phyloP scores from a whole-genome alignment of 768 basidiomycete species.

The Hebeloma cylindrosporum region DNA sequence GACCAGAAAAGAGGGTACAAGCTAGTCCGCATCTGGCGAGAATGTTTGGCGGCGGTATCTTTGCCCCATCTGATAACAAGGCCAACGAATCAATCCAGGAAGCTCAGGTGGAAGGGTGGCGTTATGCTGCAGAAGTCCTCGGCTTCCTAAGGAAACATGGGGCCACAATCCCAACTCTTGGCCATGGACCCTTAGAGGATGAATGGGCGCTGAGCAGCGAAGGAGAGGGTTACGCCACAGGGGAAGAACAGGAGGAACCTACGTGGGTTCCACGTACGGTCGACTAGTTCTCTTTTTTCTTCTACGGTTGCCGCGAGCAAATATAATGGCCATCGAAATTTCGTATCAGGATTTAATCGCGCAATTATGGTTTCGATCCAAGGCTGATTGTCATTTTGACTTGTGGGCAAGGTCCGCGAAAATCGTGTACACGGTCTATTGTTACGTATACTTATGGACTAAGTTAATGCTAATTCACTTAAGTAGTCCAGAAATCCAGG shows the following conservation, averaged over 20 bases:
- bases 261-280: constrained; percentile 4
- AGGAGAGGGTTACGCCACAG: constrained; percentile 44
- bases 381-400: too few species aligned
- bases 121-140: constrained; percentile 71
- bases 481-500: too few species aligned
- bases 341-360: too few species aligned
- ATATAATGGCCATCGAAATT: too few species aligned
- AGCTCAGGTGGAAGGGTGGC: constrained; percentile 46
- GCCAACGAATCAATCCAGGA: constrained; percentile 22
- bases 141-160: constrained; percentile 67
- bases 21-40: constrained; percentile 49
- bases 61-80: constrained; percentile 35
- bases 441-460: too few species aligned
- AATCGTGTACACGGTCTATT: too few species aligned
- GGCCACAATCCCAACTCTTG: constrained; percentile 62
- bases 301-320: too few species aligned
- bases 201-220: constrained; percentile 77
- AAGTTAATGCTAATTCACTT: too few species aligned
- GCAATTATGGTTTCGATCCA: too few species aligned
- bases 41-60: constrained; percentile 47
- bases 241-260: constrained; percentile 29
- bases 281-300: neutral
- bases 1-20: constrained; percentile 39
- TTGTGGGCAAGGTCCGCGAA: too few species aligned
- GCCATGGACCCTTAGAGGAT: constrained; percentile 47